phyloP scores from a whole-genome alignment of 2,329 filamentous ascomycete species.

The Aspergillus proliferans region DNA sequence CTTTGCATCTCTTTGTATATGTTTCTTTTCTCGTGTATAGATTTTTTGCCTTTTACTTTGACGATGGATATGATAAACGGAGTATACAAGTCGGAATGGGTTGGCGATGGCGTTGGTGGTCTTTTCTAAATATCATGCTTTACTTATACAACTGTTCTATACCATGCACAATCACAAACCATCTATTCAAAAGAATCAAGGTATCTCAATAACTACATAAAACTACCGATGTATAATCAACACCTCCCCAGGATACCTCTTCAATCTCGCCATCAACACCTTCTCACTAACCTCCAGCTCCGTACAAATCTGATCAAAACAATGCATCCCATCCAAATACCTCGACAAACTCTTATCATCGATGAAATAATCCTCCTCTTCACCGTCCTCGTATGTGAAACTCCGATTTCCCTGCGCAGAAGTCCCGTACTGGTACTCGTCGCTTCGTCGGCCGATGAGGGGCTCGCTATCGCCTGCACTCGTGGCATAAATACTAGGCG shows the following conservation, averaged over 20 bases:
- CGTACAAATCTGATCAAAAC: slow-evolving; percentile 47
- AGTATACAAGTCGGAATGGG: background rate
- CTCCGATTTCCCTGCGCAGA: slow-evolving; percentile 22
- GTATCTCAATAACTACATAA: slow-evolving; percentile 6
- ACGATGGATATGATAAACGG: slow-evolving; percentile 4
- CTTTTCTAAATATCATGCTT: background rate
- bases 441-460: slow-evolving; percentile 6
- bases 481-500: slow-evolving; percentile 13
- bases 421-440: slow-evolving; percentile 15
- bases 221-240: slow-evolving; percentile 42
- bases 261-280: slow-evolving; percentile 39
- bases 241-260: slow-evolving; percentile 39
- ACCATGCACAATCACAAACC: background rate
- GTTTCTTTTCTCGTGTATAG: background rate
- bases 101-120: slow-evolving; percentile 13
- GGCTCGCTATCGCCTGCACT: slow-evolving; percentile 17
- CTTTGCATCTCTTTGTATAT: background rate
- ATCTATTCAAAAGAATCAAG: background rate
- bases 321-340: slow-evolving; percentile 45
- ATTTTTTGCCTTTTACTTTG: slow-evolving; percentile 4
- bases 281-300: slow-evolving; percentile 44
- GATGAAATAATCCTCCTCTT: slow-evolving; percentile 27
- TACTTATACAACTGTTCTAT: background rate
- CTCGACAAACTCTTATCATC: slow-evolving; percentile 33
- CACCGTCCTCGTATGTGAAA: slow-evolving; percentile 10